Conservation (phyloP, 2,329 filamentous ascomycete genomes). For the Aureobasidium sp. region DNA sequence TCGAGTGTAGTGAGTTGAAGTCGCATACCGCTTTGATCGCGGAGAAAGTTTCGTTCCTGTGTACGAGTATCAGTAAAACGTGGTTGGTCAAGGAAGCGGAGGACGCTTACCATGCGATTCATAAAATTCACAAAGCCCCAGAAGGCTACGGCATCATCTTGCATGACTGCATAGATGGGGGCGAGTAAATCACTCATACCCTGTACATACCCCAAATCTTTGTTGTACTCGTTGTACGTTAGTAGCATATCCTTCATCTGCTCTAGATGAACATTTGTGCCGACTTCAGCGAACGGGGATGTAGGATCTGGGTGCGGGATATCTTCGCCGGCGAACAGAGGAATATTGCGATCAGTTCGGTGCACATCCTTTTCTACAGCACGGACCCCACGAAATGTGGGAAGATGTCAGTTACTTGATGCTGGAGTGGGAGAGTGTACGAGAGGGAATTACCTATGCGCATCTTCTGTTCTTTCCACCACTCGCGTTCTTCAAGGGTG, state of each 20-base stretch:
- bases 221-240: conserved; percentile 99
- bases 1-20: conserved; percentile 91
- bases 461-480: conserved; percentile 95
- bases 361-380: conserved; percentile 96
- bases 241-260: conserved; percentile 99
- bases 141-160: conserved; percentile 97
- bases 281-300: conserved; percentile 91
- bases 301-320: conserved; percentile 97
- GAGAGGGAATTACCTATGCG: conserved; percentile 76
- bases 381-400: conserved; percentile 58
- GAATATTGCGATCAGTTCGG: conserved; percentile 92
- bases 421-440: neutral
- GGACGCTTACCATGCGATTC: conserved; percentile 81
- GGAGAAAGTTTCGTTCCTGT: conserved; percentile 90
- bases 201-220: conserved; percentile 95
- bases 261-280: conserved; percentile 97
- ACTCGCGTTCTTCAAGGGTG: conserved; percentile 85
- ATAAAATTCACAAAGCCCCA: conserved; percentile 98
- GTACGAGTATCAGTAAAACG: neutral
- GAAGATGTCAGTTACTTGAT: conserved; percentile 47
- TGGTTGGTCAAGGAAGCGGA: neutral
- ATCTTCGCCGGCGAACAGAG: conserved; percentile 97
- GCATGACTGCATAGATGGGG: conserved; percentile 96
- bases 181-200: conserved; percentile 98
- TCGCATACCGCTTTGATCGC: conserved; percentile 97